Evolutionary conservation across 2,329 filamentous ascomycete genomes (phyloP), one percentile per base, ranked within the genome.

Genomic region (Emergomyces africanus): DNA sequence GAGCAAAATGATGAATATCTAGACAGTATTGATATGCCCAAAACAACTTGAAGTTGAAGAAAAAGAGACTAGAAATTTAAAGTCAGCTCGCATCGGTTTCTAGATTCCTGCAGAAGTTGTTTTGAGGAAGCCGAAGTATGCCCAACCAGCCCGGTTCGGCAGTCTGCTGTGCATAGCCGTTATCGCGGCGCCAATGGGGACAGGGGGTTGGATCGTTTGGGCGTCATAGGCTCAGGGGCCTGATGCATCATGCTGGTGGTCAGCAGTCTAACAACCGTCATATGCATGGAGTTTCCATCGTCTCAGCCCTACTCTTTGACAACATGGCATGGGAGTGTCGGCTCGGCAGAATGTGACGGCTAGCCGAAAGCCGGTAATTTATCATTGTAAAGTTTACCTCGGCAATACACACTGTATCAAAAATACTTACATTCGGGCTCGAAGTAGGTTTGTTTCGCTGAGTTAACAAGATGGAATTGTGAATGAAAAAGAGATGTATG

Each of bases 331-430:
- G 30, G 30, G 30, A 30, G 30, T 10, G 51, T 37, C 51, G 33
- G 20, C n/a, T 41, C 51, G 51, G 35, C 35, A 39, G 9, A 28
- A 25, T 15, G 35, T 18, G 35, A 35, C 37, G 3, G 8, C 4
- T 30, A 28, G 30, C 35, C 39, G 53, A 55, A 25, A 55, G 53
- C 53, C 53, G 35, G 53, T 55, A 42, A 55, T 44, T 55, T 55
- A 39, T 42, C 12, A 14, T 10, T 41, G 35, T 39, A 91, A 74
- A 62, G 18, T 9, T 35, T 37, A 54, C 51, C 51, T 54, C 51
- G 51, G 51, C 49, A 51, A 51, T 51, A n/a, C 18, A n/a, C n/a
- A n/a, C n/a, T n/a, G 1, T 35, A 33, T 8, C 30, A 18, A 30
- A 5, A 30, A 51, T 30, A 30, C 30, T 35, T n/a, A n/a, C n/a